Evolutionary conservation across 108 stramenopile genomes (phyloP), one percentile per base, ranked within the genome.

Genomic region (Nitzschia sp.): DNA sequence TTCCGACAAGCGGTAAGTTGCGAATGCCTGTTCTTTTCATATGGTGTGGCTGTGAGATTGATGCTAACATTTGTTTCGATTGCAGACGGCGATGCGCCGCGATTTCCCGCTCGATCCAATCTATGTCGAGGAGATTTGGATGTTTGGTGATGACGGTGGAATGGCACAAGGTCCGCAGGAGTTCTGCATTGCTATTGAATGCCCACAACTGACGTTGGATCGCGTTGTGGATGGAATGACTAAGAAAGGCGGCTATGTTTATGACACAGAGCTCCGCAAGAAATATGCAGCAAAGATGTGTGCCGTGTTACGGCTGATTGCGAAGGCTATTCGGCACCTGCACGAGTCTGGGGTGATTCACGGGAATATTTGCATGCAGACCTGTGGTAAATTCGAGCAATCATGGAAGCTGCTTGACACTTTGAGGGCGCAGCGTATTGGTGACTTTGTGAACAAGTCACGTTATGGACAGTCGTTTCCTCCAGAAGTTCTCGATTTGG

Each of bases 341-440:
- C 93, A 94, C 32, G 51, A 36, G 23, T n/a, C 69, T 28, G 83
- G 84, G 25, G 77, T 94, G 30, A 75, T 91, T 59, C 93, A 94
- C 71, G 90, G 90, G 21, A 54, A 76, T 56, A 46, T 94, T 13
- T 71, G 70, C 56, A 66, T 86, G 31, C 67, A 74, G 13, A 84
- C 68, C 31, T 82, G 83, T 65, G 83, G 87, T 23, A 91, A 91
- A 51, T 94, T 86, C 66, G 82, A 76, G 1, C 83, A 85, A 13
- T 53, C 53, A 46, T 94, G 93, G 93, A 94, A 91, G 56, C 68
- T 94, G 2, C 70, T 81, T 17, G 83, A 79, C 9, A 46, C 83
- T 17, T 33, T 82, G 4, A 85, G 78, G 5, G 75, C 79, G 47
- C 83, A 86, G 60, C 56, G 27, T 9, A 70, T 60, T 19, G 87